phyloP scores from a whole-genome alignment of 208 protist genomes.

The Dictyostelium gargantuum region DNA sequence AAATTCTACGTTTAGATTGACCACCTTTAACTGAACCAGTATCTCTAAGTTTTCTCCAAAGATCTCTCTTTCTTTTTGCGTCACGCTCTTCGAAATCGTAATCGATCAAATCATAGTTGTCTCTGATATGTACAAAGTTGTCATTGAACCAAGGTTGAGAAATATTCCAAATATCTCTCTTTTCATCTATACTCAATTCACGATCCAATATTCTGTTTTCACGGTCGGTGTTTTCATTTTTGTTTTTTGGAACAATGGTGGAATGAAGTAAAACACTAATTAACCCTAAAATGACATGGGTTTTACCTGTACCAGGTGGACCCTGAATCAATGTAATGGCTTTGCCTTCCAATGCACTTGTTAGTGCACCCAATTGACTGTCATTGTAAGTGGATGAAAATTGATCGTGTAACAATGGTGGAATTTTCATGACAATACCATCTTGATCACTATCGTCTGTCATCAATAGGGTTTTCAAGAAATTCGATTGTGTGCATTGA shows the following conservation, averaged over 20 bases:
- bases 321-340: constrained; percentile 59
- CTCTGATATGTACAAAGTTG: neutral
- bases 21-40: neutral
- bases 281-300: constrained; percentile 54
- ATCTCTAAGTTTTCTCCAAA: constrained; percentile 42
- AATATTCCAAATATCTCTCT: neutral
- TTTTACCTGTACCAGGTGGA: constrained; percentile 65
- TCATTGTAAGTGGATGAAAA: constrained; percentile 1
- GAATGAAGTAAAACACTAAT: constrained; percentile 50
- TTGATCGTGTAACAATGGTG: constrained; percentile 3
- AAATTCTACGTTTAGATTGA: constrained; percentile 39
- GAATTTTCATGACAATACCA: constrained; percentile 34
- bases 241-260: neutral
- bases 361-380: constrained; percentile 22
- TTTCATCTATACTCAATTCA: neutral
- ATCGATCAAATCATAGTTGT: constrained; percentile 15
- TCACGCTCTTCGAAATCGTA: constrained; percentile 24
- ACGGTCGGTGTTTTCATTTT: neutral
- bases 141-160: constrained; percentile 45
- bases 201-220: neutral
- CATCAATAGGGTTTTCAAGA: constrained; percentile 51
- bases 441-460: neutral
- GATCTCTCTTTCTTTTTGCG: constrained; percentile 43
- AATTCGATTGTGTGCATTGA: neutral
- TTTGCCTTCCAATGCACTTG: neutral